phyloP scores from a whole-genome alignment of 179 eudicot species.

The Vitellaria paradoxa region DNA sequence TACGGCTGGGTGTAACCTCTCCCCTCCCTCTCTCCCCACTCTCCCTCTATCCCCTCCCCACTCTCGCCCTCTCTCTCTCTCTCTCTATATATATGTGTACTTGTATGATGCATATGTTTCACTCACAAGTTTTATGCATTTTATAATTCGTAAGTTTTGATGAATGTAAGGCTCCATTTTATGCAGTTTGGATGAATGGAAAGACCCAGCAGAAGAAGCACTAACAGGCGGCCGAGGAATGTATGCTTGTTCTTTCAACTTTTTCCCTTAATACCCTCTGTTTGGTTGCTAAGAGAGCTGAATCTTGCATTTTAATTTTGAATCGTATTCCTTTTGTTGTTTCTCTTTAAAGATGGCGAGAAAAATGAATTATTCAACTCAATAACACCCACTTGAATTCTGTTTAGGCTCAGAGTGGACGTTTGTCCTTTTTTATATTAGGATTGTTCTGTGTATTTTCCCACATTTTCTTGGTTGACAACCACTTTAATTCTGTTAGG shows the following conservation, averaged over 20 bases:
- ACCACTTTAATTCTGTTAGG: not conserved
- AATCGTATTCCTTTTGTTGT: not conserved
- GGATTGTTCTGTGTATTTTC: no score
- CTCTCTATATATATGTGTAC: not conserved
- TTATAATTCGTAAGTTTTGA: not conserved
- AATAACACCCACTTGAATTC: no score
- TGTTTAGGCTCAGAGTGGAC: no score
- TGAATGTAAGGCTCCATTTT: not conserved
- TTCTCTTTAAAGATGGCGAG: not conserved
- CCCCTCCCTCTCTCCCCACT: not conserved
- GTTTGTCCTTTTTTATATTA: no score
- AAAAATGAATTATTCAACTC: not conserved
- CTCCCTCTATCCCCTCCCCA: not conserved
- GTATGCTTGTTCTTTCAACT: constrained; percentile 2
- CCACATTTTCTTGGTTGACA: not conserved
- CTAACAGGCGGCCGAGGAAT: constrained; percentile 16
- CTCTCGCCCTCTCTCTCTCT: not conserved
- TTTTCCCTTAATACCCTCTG: not conserved
- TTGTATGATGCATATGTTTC: not conserved
- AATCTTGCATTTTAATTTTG: not conserved
- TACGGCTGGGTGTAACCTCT: constrained; percentile 16
- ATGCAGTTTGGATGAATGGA: constrained; percentile 16
- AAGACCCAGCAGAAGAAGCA: constrained; percentile 18
- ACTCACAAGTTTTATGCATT: not conserved
- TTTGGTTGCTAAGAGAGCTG: not conserved